Base-by-base conservation (phyloP, 202 grass and related monocot species). In the Musa balbisiana region DNA sequence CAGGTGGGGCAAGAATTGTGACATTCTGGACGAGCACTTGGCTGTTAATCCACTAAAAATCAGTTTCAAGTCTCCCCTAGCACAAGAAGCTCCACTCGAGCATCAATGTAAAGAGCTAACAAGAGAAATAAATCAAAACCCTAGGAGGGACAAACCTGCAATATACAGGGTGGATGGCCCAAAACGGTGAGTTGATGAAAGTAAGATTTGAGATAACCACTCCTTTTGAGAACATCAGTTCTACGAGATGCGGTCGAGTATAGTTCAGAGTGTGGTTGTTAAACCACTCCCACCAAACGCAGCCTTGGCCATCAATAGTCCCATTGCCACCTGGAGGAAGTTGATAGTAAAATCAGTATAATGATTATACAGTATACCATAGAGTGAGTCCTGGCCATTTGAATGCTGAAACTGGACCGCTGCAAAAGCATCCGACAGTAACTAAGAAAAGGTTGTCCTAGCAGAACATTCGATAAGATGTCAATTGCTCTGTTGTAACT, bases 81-180 rank as follows among this genome's bases (percentile, higher is more conserved):
- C 65, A 68, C 69, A 84, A 72, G 78, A 83, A 80, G 82, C 72
- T 62, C 49, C 81, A 82, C 62, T 82, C 79, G 72, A 67, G 60
- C 77, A 83, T 81, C 64, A 85, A 85, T 83, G 79, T 8, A 72
- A 77, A 92, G 27, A 62, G 52, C 43, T 83, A 64, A 73, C 60
- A 89, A 85, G 9, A 84, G 73, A 80, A 84, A 86, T 19, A 63
- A 55, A 67, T 16, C 52, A 16, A 81, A 85, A 79, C 54, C 22
- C 68, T 27, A 55, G 65, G 76, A 73, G 82, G 83, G 50, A 85
- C 80, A 74, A 84, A 98, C 95, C 95, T 94, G 81, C 90, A 94
- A 71, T 98, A 98, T 58, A 98, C 87, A 63, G 95, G 95, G 84
- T 98, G 95, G 75, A 98, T 94, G 71, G 92, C 88, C 91, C 91